Percentiles rank a stretch among this genome's conserved stretches.
Conservation (phyloP, 1,139 yeast species). For the Spencermartinsiella ligniputridi region DNA sequence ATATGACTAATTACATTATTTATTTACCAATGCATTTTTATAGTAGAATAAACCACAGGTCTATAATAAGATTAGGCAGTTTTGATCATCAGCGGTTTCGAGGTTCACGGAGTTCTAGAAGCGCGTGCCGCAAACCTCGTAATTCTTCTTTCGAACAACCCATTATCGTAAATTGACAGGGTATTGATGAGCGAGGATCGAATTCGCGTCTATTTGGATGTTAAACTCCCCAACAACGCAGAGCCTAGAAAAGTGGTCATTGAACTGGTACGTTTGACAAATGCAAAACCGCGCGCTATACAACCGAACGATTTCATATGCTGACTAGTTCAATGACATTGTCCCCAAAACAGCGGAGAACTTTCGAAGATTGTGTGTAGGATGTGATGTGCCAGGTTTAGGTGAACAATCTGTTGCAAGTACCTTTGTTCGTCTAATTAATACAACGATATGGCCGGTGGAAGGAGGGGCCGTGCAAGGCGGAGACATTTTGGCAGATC, state of each 20-base stretch:
- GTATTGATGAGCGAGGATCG: constrained; percentile 17
- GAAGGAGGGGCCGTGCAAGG: constrained; percentile 45
- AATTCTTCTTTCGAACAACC: too few relatives aligned
- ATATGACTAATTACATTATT: neutral
- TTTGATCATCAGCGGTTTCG: too few relatives aligned
- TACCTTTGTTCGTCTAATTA: too few relatives aligned
- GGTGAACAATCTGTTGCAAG: neutral
- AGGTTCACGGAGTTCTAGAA: too few relatives aligned
- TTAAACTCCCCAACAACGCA: constrained; percentile 61
- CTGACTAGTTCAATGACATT: constrained; percentile 54
- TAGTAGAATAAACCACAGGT: too few relatives aligned
- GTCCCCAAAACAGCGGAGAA: constrained; percentile 93
- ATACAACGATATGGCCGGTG: too few relatives aligned
- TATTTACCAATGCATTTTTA: too few relatives aligned
- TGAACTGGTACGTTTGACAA: constrained; percentile 43
- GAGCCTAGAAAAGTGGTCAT: constrained; percentile 70
- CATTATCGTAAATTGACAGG: too few relatives aligned
- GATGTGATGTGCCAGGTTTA: neutral
- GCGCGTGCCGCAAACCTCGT: too few relatives aligned
- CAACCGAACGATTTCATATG: too few relatives aligned
- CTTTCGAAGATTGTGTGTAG: constrained; percentile 45
- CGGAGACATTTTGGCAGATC: constrained; percentile 87
- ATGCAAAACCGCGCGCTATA: too few relatives aligned
- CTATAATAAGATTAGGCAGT: too few relatives aligned
- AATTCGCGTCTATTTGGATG: constrained; percentile 68